These are phyloP conservation scores for Fragosphaeria purpurea DNA, from an alignment of 2,329 filamentous ascomycete species.

Conservation along the genomic window DNA sequence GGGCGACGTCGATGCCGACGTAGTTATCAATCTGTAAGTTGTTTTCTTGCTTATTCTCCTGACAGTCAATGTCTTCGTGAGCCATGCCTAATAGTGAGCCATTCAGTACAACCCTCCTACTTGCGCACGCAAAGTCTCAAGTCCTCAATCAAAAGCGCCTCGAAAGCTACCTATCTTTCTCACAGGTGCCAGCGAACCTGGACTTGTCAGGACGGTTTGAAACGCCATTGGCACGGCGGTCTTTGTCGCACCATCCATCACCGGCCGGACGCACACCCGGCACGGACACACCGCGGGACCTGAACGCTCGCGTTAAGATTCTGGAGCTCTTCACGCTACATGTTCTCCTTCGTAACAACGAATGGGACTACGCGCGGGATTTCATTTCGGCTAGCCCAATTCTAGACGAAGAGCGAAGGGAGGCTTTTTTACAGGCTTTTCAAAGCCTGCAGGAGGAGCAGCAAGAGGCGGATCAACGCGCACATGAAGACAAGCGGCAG, in stretches of 20 bases:
- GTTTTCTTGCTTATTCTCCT: constrained; percentile 1
- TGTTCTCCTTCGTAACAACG: constrained; percentile 82
- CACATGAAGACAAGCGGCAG: constrained; percentile 44
- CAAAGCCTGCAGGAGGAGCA: constrained; percentile 78
- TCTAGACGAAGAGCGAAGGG: constrained; percentile 82
- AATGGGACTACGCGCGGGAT: constrained; percentile 91
- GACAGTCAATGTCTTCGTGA: too few species aligned
- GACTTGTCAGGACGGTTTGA: constrained; percentile 56
- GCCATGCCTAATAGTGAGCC: too few species aligned
- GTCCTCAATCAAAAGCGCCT: constrained; percentile 74
- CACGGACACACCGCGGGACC: constrained; percentile 72
- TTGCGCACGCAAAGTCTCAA: constrained; percentile 83
- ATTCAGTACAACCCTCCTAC: constrained; percentile 69
- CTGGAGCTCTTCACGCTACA: constrained; percentile 93
- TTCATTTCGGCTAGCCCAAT: constrained; percentile 82
- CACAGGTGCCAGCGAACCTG: constrained; percentile 56
- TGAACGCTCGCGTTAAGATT: constrained; percentile 78
- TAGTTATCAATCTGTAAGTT: constrained; percentile 75
- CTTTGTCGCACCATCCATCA: constrained; percentile 30
- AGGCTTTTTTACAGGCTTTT: constrained; percentile 79
- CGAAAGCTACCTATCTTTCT: constrained; percentile 78
- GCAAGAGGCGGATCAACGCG: constrained; percentile 57
- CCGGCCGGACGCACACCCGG: constrained; percentile 38
- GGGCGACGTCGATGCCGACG: constrained; percentile 86
- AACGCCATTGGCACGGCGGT: constrained; percentile 19